Evolutionary conservation across 2,329 filamentous ascomycete species (phyloP).

Genomic region (Tolypocladium sp.): DNA sequence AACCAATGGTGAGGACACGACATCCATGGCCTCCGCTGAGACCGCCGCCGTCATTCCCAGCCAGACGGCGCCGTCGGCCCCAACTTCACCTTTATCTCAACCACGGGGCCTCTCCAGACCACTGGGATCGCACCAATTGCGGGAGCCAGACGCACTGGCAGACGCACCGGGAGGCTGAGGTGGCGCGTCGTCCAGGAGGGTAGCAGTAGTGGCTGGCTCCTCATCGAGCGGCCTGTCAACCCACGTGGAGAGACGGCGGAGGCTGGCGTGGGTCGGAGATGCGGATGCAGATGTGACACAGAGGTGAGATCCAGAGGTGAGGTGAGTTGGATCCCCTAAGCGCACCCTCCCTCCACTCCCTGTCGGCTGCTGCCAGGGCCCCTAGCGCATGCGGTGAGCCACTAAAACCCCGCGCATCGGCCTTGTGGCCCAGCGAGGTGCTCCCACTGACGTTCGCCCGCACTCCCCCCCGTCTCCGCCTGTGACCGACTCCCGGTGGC

Average conservation of each 20-base stretch:
- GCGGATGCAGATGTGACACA: not conserved
- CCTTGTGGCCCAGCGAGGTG: slow-evolving; percentile 16
- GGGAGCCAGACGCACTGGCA: not conserved
- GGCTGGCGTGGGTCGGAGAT: not conserved
- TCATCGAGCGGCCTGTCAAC: not conserved
- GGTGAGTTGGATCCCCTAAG: not conserved
- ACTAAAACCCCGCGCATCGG: slow-evolving; percentile 19
- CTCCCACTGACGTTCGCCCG: slow-evolving; percentile 4
- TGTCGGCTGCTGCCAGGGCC: not conserved
- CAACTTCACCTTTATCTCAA: not conserved
- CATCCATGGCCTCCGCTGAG: not conserved
- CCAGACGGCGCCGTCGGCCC: not conserved
- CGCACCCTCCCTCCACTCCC: not conserved
- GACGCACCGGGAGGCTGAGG: too few species aligned
- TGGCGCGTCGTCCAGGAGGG: too few species aligned
- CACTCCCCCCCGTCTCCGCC: not conserved
- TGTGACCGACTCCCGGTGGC: not conserved
- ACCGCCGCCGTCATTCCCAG: not conserved
- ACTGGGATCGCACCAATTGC: not conserved
- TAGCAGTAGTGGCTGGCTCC: too few species aligned
- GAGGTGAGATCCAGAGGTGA: not conserved
- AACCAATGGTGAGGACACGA: not conserved
- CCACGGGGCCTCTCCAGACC: not conserved
- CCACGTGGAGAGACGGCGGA: not conserved
- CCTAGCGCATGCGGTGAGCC: slow-evolving; percentile 7